phyloP scores from a whole-genome alignment of 1,284 basidiomycete species.

The Rhodotorula mucilaginosa region DNA sequence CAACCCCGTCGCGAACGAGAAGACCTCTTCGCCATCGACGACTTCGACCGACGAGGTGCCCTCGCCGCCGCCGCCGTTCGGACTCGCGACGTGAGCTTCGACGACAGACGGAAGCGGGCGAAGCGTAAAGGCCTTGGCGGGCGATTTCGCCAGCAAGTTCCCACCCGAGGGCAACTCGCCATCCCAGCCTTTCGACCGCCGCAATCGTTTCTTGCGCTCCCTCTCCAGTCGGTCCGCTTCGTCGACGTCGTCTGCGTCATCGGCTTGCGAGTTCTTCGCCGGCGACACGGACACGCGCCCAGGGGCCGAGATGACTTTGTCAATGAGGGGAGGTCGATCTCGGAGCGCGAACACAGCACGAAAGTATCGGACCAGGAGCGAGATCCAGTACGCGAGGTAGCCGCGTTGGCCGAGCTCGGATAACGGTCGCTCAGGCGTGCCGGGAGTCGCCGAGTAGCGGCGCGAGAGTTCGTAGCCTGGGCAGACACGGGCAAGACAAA shows the following conservation, averaged over 20 bases:
- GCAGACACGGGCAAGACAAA: not conserved
- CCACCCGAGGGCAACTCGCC: constrained; percentile 17
- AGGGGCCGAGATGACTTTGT: constrained; percentile 7
- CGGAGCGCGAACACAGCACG: constrained; percentile 24
- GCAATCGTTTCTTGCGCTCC: constrained; percentile 6
- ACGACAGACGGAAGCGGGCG: not conserved
- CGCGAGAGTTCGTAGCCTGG: constrained; percentile 86
- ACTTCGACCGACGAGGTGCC: not conserved
- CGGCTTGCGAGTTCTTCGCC: constrained; percentile 4
- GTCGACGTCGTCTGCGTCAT: not conserved
- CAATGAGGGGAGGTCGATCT: constrained; percentile 23
- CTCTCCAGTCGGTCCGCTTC: not conserved
- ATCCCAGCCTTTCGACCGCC: constrained; percentile 25
- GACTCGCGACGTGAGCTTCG: not conserved
- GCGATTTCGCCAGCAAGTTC: constrained; percentile 2
- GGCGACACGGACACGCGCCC: not conserved
- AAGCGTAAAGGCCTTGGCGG: constrained; percentile 26
- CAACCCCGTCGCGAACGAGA: constrained; percentile 25
- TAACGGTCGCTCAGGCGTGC: constrained; percentile 91
- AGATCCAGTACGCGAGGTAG: constrained; percentile 89
- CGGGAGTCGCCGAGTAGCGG: constrained; percentile 64
- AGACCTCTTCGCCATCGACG: constrained; percentile 11
- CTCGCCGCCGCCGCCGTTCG: not conserved
- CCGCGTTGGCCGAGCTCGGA: constrained; percentile 88
- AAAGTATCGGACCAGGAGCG: constrained; percentile 78